Base-by-base conservation (phyloP, 371 early-diverging fungal species). In the Mucor irregularis region DNA sequence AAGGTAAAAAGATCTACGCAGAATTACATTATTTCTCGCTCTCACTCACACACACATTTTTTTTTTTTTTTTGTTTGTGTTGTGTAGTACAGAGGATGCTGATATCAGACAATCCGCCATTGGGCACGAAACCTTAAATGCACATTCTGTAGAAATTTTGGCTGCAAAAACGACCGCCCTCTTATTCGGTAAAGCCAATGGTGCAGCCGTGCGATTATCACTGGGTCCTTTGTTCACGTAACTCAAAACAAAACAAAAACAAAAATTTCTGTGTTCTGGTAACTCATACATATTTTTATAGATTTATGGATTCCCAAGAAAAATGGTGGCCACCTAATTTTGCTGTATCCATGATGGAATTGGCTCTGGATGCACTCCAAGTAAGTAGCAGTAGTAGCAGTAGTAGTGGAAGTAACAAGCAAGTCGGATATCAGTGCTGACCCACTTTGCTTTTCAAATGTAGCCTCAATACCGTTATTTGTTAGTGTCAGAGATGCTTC, bases 381-480 rank as follows among this genome's bases (percentile, higher is more conserved):
- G 82, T 81, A 69, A 47, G n/a, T n/a, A n/a, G n/a, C n/a, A n/a
- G n/a, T n/a, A n/a, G n/a, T n/a, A n/a, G n/a, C n/a, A n/a, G n/a
- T n/a, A n/a, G n/a, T n/a, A n/a, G n/a, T n/a, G n/a, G n/a, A n/a
- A n/a, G n/a, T n/a, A n/a, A n/a, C n/a, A n/a, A n/a, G n/a, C n/a
- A n/a, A n/a, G n/a, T n/a, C n/a, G n/a, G n/a, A n/a, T n/a, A n/a
- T n/a, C n/a, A n/a, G n/a, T n/a, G n/a, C n/a, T n/a, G 4, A n/a
- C 19, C 29, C 14, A 46, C 19, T 9, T 21, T 44, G 10, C 14
- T 28, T 35, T 14, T 19, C 8, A 28, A 50, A 3, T 44, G 21
- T 54, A 83, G 76, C 71, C 86, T 13, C 88, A 90, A 69, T 79
- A 86, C 57, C 89, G 87, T 2, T 85, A 87, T 49, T 72, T 88